A percentile compares a stretch with the other conserved stretches of the same genome.
phyloP scores from a whole-genome alignment of 2,329 filamentous ascomycete genomes.

The Stemphylium lycopersici region DNA sequence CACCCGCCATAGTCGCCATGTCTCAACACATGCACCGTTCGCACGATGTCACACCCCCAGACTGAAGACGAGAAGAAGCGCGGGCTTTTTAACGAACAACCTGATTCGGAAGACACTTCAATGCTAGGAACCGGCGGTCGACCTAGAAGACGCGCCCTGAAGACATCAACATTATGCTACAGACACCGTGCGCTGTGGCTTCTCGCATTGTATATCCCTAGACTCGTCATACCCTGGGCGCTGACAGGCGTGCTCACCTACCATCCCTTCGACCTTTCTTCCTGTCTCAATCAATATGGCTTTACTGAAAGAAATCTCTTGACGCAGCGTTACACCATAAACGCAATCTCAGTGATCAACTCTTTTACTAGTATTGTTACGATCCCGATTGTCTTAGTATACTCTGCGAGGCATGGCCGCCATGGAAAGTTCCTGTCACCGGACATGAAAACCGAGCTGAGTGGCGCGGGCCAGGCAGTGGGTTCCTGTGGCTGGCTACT shows the following conservation, averaged over 20 bases:
- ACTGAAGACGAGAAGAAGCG: not conserved
- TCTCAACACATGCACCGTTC: not conserved
- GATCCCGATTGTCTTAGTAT: conserved; percentile 13
- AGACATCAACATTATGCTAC: conserved; percentile 5
- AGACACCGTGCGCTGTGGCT: conserved; percentile 7
- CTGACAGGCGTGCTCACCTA: not conserved
- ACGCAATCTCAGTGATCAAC: not conserved
- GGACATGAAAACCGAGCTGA: not conserved
- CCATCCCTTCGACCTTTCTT: not conserved
- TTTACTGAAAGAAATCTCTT: not conserved
- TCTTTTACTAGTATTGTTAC: conserved; percentile 15
- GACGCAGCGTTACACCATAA: not conserved
- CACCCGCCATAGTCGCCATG: not conserved
- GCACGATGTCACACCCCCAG: not conserved
- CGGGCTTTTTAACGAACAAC: not conserved
- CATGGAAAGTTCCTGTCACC: not conserved
- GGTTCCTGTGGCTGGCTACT: conserved; percentile 6
- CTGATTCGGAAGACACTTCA: not conserved
- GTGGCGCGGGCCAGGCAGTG: not conserved
- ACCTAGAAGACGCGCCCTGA: not conserved
- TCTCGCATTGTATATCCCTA: not conserved
- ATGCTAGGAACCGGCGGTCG: not conserved
- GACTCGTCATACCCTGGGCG: not conserved
- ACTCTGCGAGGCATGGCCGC: conserved; percentile 5
- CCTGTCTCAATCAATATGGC: not conserved